A percentile compares a stretch with the other conserved stretches of the same genome.
phyloP scores from a whole-genome alignment of 2,329 filamentous ascomycete species.

The Talaromyces rugulosus region DNA sequence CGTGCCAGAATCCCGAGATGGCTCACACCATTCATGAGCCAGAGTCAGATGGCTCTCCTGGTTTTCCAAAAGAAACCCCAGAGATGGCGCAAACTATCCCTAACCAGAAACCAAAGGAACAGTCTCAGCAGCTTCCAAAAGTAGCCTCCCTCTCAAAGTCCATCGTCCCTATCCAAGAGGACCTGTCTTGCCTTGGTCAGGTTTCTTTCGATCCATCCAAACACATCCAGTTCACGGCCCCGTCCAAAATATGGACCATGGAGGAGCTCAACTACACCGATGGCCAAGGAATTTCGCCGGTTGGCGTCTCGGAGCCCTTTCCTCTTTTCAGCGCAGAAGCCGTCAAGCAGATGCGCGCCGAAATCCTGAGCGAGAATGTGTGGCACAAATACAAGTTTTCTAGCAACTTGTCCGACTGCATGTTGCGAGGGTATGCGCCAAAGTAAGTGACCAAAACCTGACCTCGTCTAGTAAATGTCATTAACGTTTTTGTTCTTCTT shows the following conservation, averaged over 20 bases:
- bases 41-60: neutral
- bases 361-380: constrained; percentile 58
- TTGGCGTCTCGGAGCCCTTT: constrained; percentile 64
- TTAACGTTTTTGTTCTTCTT: neutral
- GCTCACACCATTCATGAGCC: neutral
- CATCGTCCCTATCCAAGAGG: constrained; percentile 27
- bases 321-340: constrained; percentile 59
- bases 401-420: constrained; percentile 56
- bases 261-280: constrained; percentile 56
- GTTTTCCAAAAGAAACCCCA: neutral
- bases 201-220: constrained; percentile 50
- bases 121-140: neutral
- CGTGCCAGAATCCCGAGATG: neutral
- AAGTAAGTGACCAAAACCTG: constrained; percentile 43
- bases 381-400: constrained; percentile 54
- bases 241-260: constrained; percentile 55
- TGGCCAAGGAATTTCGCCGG: constrained; percentile 55
- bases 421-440: constrained; percentile 53
- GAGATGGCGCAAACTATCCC: no score
- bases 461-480: neutral
- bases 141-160: neutral
- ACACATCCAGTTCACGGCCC: constrained; percentile 53
- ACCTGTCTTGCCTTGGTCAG: constrained; percentile 14
- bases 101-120: neutral
- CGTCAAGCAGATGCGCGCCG: constrained; percentile 57